Base-by-base conservation (phyloP, 176 grass and related monocot genomes). In the Themeda triandra region DNA sequence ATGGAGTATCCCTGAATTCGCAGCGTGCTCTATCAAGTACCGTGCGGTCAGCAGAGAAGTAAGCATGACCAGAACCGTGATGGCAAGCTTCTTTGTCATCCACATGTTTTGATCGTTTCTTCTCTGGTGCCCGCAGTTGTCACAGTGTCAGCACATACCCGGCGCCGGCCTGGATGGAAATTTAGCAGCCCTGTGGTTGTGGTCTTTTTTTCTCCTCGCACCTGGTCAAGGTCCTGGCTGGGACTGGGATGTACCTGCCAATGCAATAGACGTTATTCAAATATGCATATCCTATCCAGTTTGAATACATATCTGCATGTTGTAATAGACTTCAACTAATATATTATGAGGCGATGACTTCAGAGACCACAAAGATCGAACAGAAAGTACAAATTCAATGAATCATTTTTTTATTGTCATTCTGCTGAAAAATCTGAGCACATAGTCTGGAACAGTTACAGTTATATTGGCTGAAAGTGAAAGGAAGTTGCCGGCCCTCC, bases 21-120 rank as follows among this genome's bases (percentile, higher is more conserved):
- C 69, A 29, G 66, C 86, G 53, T 89, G 87, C 84, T 87, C 78
- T 79, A 93, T 82, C 77, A 95, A 54, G 83, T 93, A 84, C 59
- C 80, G 82, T 35, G 93, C 83, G 31, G 90, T 65, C 30, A 95
- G 77, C 76, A 93, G 90, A 71, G 74, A 83, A n/a, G 93, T 90
- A 35, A 93, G 71, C 87, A 82, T 39, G 21, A 92, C 4, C 36
- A 93, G 70, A 67, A 84, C 54, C 12, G 81, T 56, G 31, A 72
- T 30, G 33, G 83, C 81, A 13, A 80, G 71, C 82, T 85, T 86
- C 78, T 77, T 98, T 85, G 90, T 93, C 83, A 83, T 87, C 69
- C 68, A 81, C 83, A 83, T 94, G 45, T 58, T 42, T 10, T 31
- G 45, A 83, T 33, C n/a, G 14, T 60, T 79, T 79, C 10, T 14